These are phyloP conservation scores for Pseudoscleropodium purum DNA, from an alignment of 225 moss, liverwort and hornwort genomes.

Conservation along the genomic window DNA sequence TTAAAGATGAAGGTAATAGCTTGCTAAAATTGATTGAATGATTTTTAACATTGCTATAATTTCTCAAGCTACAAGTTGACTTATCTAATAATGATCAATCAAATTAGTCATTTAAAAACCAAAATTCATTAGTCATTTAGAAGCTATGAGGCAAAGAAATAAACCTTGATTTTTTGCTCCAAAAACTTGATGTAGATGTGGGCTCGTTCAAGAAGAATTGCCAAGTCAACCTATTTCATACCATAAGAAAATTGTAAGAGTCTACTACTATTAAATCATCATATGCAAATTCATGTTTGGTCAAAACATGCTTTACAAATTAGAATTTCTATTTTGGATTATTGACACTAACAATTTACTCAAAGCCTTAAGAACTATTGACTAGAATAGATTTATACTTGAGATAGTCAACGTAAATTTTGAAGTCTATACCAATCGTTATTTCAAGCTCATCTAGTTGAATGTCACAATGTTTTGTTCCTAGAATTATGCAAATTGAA, in stretches of 20 bases:
- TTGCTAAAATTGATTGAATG: neutral
- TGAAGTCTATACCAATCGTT: neutral
- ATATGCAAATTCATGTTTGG: neutral
- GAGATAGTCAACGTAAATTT: rapidly evolving
- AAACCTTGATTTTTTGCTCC: neutral
- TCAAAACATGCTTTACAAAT: neutral
- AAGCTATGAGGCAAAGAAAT: neutral
- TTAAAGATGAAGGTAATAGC: neutral
- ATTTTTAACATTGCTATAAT: neutral
- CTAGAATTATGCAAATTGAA: no score
- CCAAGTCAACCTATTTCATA: neutral
- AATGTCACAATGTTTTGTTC: no score
- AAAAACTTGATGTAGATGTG: neutral
- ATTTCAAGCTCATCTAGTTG: no score
- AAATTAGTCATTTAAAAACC: no score
- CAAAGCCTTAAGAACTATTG: neutral
- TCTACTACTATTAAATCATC: neutral
- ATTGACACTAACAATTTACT: neutral
- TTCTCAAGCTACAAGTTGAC: neutral
- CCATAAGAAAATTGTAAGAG: neutral
- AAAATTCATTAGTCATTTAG: no score
- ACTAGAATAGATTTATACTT: neutral
- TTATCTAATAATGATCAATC: no score
- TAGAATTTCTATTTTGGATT: neutral
- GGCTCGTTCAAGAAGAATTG: neutral